A percentile compares a stretch with the other conserved stretches of the same genome.
These are phyloP conservation scores for Fusarium penzigii DNA, from an alignment of 2,329 filamentous ascomycete genomes.

Conservation along the genomic window DNA sequence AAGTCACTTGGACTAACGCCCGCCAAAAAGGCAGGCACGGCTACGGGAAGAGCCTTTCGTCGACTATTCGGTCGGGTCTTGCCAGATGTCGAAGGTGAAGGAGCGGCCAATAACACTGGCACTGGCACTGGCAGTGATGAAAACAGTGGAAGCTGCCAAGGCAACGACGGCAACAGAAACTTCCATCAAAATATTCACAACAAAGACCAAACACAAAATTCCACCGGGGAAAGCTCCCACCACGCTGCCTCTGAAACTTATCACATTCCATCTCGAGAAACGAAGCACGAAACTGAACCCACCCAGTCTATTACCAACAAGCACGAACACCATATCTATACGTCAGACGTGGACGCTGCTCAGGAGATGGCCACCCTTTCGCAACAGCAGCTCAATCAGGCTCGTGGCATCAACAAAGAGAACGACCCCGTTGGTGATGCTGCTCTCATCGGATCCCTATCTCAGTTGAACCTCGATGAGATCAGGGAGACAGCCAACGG, in stretches of 20 bases:
- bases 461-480: slow-evolving; percentile 20
- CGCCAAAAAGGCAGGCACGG: slow-evolving; percentile 32
- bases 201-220: slow-evolving; percentile 3
- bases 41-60: slow-evolving; percentile 29
- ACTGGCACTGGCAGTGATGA: slow-evolving; percentile 15
- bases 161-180: slow-evolving; percentile 7
- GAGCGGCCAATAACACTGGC: slow-evolving; percentile 6
- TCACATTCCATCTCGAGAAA: not conserved
- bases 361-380: slow-evolving; percentile 23
- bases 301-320: not conserved
- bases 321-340: not conserved
- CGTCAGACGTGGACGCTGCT: slow-evolving; percentile 2
- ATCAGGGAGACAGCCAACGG: not conserved
- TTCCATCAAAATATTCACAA: slow-evolving; percentile 4
- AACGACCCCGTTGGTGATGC: slow-evolving; percentile 25
- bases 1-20: slow-evolving; percentile 33
- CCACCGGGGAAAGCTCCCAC: not conserved
- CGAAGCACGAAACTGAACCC: not conserved
- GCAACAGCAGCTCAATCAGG: not conserved
- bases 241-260: not conserved
- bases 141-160: slow-evolving; percentile 12
- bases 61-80: slow-evolving; percentile 32
- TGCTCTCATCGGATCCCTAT: slow-evolving; percentile 14
- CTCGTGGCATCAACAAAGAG: slow-evolving; percentile 30
- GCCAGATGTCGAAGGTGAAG: slow-evolving; percentile 24